Percentiles rank a stretch among this genome's conserved stretches.
Evolutionary conservation across 2,329 filamentous ascomycete species (phyloP).

Genomic region (Cephalotrichum gorgonifer): DNA sequence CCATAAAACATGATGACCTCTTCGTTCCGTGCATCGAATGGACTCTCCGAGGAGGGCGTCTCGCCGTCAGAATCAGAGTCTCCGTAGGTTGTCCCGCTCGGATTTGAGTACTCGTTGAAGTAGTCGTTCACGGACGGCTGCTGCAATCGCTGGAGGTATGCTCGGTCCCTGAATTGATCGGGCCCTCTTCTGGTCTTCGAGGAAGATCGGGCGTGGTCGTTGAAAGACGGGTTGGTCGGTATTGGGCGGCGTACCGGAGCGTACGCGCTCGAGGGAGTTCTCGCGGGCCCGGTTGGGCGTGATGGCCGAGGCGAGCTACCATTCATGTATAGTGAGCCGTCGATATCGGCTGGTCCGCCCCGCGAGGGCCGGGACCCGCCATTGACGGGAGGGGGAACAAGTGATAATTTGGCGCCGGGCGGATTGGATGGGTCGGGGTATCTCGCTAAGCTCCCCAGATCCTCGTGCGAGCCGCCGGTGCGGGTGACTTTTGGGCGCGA

Average conservation of each 20-base stretch:
- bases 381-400: background rate
- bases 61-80: slow-evolving; percentile 88
- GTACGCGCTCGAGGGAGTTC: slow-evolving; percentile 73
- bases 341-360: background rate
- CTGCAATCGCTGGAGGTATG: slow-evolving; percentile 61
- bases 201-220: slow-evolving; percentile 29
- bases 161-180: slow-evolving; percentile 66
- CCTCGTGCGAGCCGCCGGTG: background rate
- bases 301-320: slow-evolving; percentile 3
- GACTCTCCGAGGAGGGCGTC: slow-evolving; percentile 74
- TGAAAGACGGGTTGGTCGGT: background rate
- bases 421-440: slow-evolving; percentile 1
- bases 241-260: slow-evolving; percentile 34
- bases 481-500: background rate
- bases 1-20: slow-evolving; percentile 90
- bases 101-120: slow-evolving; percentile 29
- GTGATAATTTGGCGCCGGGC: slow-evolving; percentile 26
- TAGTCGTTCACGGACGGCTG: background rate
- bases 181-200: slow-evolving; percentile 38
- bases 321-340: background rate
- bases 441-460: slow-evolving; percentile 2
- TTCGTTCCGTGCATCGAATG: slow-evolving; percentile 79
- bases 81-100: slow-evolving; percentile 53
- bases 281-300: slow-evolving; percentile 56
- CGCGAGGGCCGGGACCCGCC: background rate